phyloP scores from a whole-genome alignment of 805 yeast genomes.

The Komagataella kurtzmanii region DNA sequence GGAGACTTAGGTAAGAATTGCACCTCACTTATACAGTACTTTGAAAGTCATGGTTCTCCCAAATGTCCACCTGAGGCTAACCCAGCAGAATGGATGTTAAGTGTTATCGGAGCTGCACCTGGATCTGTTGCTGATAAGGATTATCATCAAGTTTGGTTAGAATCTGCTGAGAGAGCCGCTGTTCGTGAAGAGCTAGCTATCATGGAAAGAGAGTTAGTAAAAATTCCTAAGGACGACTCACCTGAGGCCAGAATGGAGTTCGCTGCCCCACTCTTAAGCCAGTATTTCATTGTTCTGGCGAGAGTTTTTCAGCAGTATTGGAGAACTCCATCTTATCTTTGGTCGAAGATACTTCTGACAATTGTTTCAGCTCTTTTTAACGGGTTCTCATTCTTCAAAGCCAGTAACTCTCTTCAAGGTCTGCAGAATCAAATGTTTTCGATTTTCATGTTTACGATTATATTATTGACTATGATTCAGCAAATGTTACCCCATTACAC shows the following conservation, averaged over 20 bases:
- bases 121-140: constrained; percentile 65
- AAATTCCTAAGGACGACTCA: constrained; percentile 17
- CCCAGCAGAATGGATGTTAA: constrained; percentile 90
- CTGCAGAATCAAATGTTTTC: constrained; percentile 77
- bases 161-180: constrained; percentile 46
- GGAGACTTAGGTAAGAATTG: constrained; percentile 58
- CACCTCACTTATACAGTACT: constrained; percentile 42
- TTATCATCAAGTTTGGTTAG: constrained; percentile 66
- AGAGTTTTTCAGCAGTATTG: constrained; percentile 50
- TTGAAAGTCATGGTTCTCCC: constrained; percentile 52
- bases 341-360: constrained; percentile 42
- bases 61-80: constrained; percentile 58
- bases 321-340: constrained; percentile 49
- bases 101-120: constrained; percentile 74
- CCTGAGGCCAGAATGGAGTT: constrained; percentile 22
- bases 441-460: constrained; percentile 51
- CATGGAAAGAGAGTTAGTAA: constrained; percentile 49
- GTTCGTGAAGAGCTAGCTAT: constrained; percentile 44
- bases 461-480: constrained; percentile 41
- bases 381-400: constrained; percentile 59
- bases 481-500: constrained; percentile 54
- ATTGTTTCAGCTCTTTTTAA: constrained; percentile 43
- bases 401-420: constrained; percentile 47
- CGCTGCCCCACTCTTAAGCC: constrained; percentile 28
- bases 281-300: constrained; percentile 28